These are phyloP conservation scores for Heterobasidion irregulare DNA, from an alignment of 1,284 basidiomycete species.

Conservation along the genomic window DNA sequence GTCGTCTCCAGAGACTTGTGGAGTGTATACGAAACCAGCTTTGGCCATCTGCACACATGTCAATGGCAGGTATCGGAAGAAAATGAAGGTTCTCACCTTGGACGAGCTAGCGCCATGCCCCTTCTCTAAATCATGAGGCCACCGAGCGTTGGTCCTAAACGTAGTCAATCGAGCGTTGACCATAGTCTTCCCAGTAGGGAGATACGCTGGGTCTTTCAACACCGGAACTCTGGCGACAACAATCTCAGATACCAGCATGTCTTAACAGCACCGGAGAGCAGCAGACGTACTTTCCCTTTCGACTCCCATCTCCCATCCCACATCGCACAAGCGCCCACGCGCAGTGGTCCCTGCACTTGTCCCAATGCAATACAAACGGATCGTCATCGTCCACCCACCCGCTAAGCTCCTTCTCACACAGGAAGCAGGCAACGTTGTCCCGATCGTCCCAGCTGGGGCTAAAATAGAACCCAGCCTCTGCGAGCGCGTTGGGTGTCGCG, in stretches of 20 bases:
- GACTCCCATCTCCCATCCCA: constrained; percentile 49
- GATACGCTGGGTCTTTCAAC: constrained; percentile 45
- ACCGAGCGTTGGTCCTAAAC: constrained; percentile 48
- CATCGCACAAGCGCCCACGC: constrained; percentile 75
- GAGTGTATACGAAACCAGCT: constrained; percentile 75
- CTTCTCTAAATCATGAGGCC: constrained; percentile 62
- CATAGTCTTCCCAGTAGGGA: constrained; percentile 61
- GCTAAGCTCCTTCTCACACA: constrained; percentile 67
- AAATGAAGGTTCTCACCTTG: constrained; percentile 36
- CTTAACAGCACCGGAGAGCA: not conserved
- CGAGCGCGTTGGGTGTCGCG: constrained; percentile 63
- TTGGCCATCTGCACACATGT: constrained; percentile 57
- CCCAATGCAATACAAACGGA: constrained; percentile 71
- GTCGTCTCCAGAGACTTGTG: constrained; percentile 57
- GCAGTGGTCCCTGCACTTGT: constrained; percentile 53
- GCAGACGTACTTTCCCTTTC: constrained; percentile 41
- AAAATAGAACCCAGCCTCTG: constrained; percentile 80
- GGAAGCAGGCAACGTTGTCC: constrained; percentile 70
- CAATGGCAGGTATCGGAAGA: not conserved
- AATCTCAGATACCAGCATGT: not conserved
- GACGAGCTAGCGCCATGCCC: constrained; percentile 64
- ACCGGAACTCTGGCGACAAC: constrained; percentile 32
- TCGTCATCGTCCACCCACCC: constrained; percentile 79
- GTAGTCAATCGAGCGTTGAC: constrained; percentile 64
- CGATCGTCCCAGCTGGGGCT: constrained; percentile 50